Percentiles rank a stretch among this genome's conserved stretches.
These are phyloP conservation scores for Furcasterigmium furcatum DNA, from an alignment of 2,329 filamentous ascomycete species.

Conservation along the genomic window DNA sequence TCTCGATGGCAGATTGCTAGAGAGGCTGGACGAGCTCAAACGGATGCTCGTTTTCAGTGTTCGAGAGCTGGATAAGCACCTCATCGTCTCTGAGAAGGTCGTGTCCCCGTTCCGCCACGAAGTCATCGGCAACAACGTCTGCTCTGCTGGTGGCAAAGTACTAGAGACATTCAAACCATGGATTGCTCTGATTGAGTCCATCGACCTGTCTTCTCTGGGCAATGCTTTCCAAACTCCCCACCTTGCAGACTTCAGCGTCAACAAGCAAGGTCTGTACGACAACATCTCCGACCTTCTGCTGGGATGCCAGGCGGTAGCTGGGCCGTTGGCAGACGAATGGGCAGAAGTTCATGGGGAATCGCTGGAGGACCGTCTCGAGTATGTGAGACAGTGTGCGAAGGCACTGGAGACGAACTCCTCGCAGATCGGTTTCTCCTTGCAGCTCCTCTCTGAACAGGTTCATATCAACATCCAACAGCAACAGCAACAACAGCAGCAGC, in stretches of 20 bases:
- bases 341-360: slow-evolving; percentile 86
- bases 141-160: slow-evolving; percentile 72
- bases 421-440: slow-evolving; percentile 83
- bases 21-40: slow-evolving; percentile 82
- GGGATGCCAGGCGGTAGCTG: slow-evolving; percentile 86
- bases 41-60: slow-evolving; percentile 82
- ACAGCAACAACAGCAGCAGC: slow-evolving; percentile 19
- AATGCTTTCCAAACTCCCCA: slow-evolving; percentile 81
- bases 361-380: slow-evolving; percentile 79
- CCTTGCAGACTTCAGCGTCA: slow-evolving; percentile 78
- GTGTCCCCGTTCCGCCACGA: slow-evolving; percentile 77
- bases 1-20: slow-evolving; percentile 74
- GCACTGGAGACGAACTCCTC: slow-evolving; percentile 84
- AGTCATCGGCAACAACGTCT: slow-evolving; percentile 77
- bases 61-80: slow-evolving; percentile 80
- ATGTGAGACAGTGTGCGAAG: slow-evolving; percentile 72
- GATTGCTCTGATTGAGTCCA: slow-evolving; percentile 85
- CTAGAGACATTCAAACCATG: slow-evolving; percentile 88
- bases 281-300: slow-evolving; percentile 86
- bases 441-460: slow-evolving; percentile 81
- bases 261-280: slow-evolving; percentile 94
- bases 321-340: slow-evolving; percentile 93
- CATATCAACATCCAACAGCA: slow-evolving; percentile 50
- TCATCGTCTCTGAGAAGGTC: slow-evolving; percentile 75
- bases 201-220: slow-evolving; percentile 78